Evolutionary conservation across 202 grass and related monocot species (phyloP), one percentile per base, ranked within the genome.

Genomic region (Eragrostis tef): DNA sequence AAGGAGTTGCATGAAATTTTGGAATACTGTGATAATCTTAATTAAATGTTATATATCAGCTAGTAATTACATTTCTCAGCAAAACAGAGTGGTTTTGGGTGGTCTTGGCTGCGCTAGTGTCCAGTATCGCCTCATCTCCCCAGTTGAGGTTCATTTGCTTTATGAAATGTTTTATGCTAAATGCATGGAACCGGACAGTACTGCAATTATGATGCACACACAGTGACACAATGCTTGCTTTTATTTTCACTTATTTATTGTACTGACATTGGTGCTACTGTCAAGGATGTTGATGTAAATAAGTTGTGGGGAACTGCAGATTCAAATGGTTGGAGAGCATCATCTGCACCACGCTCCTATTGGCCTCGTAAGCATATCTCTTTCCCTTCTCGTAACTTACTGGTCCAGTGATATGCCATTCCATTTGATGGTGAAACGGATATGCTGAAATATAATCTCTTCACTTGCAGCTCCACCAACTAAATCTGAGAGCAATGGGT

Each of bases 311-410:
- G 79, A 79, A 93, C 88, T 80, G 93, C 87, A 75, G 68, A 91
- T 87, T 93, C 95, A 39, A 88, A 85, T 49, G 90, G 95, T 61
- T 98, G 95, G 95, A 93, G 87, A 87, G 86, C 95, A 68, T 96
- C 96, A 74, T 95, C 93, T 74, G 89, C 96, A 52, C 96, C 96
- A 66, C 90, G 96, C 56, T 90, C 87, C 15, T 87, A 91, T 81
- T 99, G 96, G 96, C 85, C 87, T 79, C 56, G 93, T 95, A 93
- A 73, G 82, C 83, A 67, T 81, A 39, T 70, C 44, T 86, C 44
- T 79, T 21, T 74, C 59, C 75, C 22, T 17, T 88, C 64, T 53
- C n/a, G 24, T 24, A 59, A 68, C 42, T 71, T 34, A 59, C 36
- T 62, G 27, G 31, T 29, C 2, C 36, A 58, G 50, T 69, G 26